These are phyloP conservation scores for Cutaneotrichosporon dermatis DNA, from an alignment of 1,284 basidiomycete genomes.

Conservation along the genomic window DNA sequence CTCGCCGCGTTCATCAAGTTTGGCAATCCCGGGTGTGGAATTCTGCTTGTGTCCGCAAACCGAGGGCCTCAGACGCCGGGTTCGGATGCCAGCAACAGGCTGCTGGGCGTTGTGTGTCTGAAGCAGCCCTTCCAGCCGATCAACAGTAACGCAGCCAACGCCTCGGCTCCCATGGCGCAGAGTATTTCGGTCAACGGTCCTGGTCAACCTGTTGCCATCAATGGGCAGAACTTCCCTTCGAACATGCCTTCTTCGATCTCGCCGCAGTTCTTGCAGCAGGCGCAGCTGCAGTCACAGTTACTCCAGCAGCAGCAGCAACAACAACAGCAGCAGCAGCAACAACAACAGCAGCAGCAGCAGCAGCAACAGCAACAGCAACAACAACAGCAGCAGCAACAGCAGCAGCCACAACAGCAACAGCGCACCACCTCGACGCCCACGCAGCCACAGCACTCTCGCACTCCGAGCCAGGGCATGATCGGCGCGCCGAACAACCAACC, in stretches of 20 bases:
- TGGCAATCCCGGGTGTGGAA: slow-evolving; percentile 21
- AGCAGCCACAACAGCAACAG: too few species aligned
- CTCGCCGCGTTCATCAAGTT: slow-evolving; percentile 21
- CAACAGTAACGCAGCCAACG: background rate
- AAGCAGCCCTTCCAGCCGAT: slow-evolving; percentile 2
- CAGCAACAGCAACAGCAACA: slow-evolving; percentile 4
- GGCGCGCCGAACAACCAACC: background rate
- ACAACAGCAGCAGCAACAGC: too few species aligned
- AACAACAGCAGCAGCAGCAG: background rate
- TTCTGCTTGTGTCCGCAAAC: slow-evolving; percentile 19
- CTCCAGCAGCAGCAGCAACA: background rate
- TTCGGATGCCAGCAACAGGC: slow-evolving; percentile 10
- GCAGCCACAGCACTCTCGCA: slow-evolving; percentile 1
- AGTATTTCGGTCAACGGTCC: slow-evolving; percentile 3
- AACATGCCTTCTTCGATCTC: background rate
- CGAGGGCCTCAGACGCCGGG: slow-evolving; percentile 1
- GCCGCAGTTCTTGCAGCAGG: slow-evolving; percentile 9
- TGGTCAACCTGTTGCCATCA: background rate
- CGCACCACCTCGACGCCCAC: slow-evolving; percentile 5
- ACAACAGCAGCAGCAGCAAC: too few species aligned
- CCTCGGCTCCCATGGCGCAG: slow-evolving; percentile 1
- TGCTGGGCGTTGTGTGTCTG: slow-evolving; percentile 26
- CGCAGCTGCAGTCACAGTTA: slow-evolving; percentile 9
- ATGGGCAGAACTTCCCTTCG: background rate
- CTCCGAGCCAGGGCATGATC: slow-evolving; percentile 2